Evolutionary conservation across 225 moss, liverwort and hornwort species (phyloP).

Genomic region (Climacium dendroides): DNA sequence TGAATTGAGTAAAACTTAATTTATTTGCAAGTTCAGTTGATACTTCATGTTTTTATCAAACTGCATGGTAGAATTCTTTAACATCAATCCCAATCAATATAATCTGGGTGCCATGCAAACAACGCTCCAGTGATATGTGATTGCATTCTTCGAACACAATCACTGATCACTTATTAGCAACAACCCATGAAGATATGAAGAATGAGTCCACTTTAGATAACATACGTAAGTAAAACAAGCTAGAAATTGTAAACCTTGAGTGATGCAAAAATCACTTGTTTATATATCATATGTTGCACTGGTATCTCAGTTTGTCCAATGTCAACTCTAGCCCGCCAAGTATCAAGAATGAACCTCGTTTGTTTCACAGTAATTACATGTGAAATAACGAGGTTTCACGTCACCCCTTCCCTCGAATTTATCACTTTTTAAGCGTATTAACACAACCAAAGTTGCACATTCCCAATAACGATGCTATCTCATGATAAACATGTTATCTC

Average conservation of each 20-base stretch:
- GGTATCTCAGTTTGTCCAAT: background rate
- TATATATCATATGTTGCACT: background rate
- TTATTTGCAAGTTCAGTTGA: background rate
- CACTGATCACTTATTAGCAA: background rate
- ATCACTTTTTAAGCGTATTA: too few relatives aligned
- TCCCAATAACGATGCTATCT: too few relatives aligned
- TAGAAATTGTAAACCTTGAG: background rate
- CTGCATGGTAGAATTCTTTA: background rate
- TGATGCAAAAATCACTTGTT: background rate
- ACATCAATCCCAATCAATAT: background rate
- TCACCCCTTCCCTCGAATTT: background rate
- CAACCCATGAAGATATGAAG: background rate
- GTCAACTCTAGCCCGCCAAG: background rate
- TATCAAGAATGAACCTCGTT: background rate
- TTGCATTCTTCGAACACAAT: background rate
- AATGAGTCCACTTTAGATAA: background rate
- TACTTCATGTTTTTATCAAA: background rate
- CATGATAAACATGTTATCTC: background rate
- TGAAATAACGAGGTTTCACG: background rate
- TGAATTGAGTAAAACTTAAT: background rate
- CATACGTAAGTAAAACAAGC: background rate
- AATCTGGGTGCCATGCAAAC: background rate
- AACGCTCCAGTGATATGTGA: background rate
- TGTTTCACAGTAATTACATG: too few relatives aligned
- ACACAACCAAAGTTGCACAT: background rate